These are phyloP conservation scores for Aspergillus udagawae DNA, from an alignment of 2,329 filamentous ascomycete genomes.

Conservation along the genomic window DNA sequence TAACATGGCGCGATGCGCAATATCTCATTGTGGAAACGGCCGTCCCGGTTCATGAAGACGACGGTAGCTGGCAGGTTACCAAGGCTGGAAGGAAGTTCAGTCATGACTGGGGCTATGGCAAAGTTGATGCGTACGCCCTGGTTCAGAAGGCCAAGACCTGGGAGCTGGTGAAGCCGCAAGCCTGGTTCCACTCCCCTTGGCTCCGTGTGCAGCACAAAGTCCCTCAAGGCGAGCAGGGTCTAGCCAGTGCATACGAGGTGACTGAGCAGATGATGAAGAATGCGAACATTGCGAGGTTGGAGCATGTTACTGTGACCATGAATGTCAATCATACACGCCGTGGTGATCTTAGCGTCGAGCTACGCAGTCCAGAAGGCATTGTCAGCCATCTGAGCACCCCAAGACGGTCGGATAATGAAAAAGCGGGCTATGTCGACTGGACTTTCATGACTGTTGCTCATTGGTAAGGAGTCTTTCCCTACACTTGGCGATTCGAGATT, in stretches of 20 bases:
- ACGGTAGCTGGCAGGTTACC: constrained; percentile 76
- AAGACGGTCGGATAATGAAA: constrained; percentile 64
- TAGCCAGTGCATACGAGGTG: constrained; percentile 76
- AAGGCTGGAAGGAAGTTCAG: constrained; percentile 81
- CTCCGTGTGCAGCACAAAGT: constrained; percentile 81
- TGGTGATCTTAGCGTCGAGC: constrained; percentile 87
- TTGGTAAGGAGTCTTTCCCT: constrained; percentile 58
- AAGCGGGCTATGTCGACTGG: constrained; percentile 82
- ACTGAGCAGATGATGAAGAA: constrained; percentile 73
- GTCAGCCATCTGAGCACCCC: constrained; percentile 78
- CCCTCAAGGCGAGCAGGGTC: constrained; percentile 76
- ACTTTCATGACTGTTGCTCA: constrained; percentile 98
- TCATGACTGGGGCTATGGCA: constrained; percentile 93
- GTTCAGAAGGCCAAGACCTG: constrained; percentile 83
- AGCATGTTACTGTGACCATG: constrained; percentile 98
- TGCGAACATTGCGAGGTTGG: constrained; percentile 79
- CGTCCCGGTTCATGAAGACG: constrained; percentile 69
- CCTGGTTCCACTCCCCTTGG: constrained; percentile 93
- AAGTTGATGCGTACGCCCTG: constrained; percentile 81
- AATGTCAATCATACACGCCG: constrained; percentile 83
- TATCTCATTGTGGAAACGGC: constrained; percentile 84
- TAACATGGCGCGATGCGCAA: constrained; percentile 92
- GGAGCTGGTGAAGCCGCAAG: constrained; percentile 87
- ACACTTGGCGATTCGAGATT: background rate
- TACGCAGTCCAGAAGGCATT: constrained; percentile 77